Conservation (phyloP, 108 stramenopile genomes). For the Cyclotella baltica region DNA sequence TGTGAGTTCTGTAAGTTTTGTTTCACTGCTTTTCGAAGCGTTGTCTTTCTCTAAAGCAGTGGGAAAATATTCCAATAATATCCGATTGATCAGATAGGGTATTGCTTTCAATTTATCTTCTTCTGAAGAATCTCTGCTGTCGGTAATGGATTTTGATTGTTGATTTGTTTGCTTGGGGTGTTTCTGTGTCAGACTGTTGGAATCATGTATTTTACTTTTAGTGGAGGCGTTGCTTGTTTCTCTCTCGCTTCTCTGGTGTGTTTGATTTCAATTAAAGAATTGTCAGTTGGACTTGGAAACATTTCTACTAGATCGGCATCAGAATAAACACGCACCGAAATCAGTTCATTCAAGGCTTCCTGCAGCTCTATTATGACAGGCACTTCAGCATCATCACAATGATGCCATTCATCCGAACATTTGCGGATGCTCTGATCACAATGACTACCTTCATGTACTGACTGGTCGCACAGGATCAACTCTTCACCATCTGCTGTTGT, state of each 20-base stretch:
- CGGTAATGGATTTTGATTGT: background rate
- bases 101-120: slow-evolving; percentile 21
- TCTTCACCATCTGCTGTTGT: background rate
- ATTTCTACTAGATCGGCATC: too few relatives aligned
- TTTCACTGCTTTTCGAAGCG: background rate
- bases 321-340: slow-evolving; percentile 10
- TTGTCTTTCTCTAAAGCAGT: background rate
- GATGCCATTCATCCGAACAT: too few relatives aligned
- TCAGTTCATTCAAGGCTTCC: slow-evolving; percentile 33
- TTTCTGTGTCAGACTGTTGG: too few relatives aligned
- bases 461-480: background rate
- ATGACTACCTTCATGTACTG: background rate
- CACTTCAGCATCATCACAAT: too few relatives aligned
- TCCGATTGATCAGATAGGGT: slow-evolving; percentile 39
- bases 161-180: background rate
- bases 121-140: background rate
- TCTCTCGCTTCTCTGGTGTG: too few relatives aligned
- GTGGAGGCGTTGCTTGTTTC: too few relatives aligned
- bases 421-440: background rate
- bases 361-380: slow-evolving; percentile 29
- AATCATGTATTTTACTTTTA: too few relatives aligned
- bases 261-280: too few relatives aligned
- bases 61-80: slow-evolving; percentile 31
- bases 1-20: background rate
- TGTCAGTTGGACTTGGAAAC: too few relatives aligned